Conservation (phyloP, 2,329 filamentous ascomycete genomes). For the Phialophora macrospora region DNA sequence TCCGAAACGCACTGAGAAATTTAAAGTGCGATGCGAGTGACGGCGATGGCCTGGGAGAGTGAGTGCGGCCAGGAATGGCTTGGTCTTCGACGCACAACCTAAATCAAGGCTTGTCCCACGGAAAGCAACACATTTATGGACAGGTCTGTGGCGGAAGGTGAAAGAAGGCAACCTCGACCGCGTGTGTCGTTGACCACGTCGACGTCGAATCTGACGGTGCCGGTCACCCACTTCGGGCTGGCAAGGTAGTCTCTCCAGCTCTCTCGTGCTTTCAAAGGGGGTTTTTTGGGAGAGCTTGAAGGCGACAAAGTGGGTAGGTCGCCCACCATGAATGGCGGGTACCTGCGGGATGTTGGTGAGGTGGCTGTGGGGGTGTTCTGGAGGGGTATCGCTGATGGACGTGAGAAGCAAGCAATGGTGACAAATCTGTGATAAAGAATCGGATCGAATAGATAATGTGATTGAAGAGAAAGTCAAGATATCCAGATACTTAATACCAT, state of each 20-base stretch:
- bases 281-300: conserved; percentile 8
- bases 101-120: not conserved
- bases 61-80: not conserved
- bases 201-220: not conserved
- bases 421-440: conserved; percentile 4
- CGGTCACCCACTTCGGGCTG: not conserved
- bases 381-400: not conserved
- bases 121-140: not conserved
- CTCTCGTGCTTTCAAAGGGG: not conserved
- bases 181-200: not conserved
- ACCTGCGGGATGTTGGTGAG: conserved; percentile 18
- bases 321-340: conserved; percentile 1
- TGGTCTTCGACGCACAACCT: not conserved
- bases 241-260: not conserved
- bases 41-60: not conserved
- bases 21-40: not conserved
- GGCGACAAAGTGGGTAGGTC: conserved; percentile 6
- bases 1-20: not conserved
- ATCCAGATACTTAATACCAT: not conserved
- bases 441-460: not conserved
- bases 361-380: conserved; percentile 17
- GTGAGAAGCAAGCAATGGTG: conserved; percentile 11
- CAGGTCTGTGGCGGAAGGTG: not conserved
- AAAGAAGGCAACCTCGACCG: not conserved
- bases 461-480: not conserved